phyloP scores from a whole-genome alignment of 1,139 yeast species.

The Yamadazyma trypodendri region DNA sequence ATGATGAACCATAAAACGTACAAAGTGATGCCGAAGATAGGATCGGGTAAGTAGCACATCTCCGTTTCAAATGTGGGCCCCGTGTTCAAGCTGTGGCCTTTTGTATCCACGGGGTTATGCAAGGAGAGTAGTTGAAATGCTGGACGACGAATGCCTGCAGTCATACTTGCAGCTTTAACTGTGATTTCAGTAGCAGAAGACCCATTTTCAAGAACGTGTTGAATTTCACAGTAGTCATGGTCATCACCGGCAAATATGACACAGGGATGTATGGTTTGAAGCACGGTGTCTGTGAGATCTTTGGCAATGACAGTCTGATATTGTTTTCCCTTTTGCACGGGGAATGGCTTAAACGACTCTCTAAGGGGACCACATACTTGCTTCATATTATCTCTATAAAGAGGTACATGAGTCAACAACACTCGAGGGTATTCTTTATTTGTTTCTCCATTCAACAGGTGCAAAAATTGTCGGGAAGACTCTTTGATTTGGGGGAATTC shows the following conservation, averaged over 20 bases:
- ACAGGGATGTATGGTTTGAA: slow-evolving; percentile 59
- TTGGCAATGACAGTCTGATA: slow-evolving; percentile 55
- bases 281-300: slow-evolving; percentile 54
- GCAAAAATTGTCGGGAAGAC: slow-evolving; percentile 28
- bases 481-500: slow-evolving; percentile 24
- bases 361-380: slow-evolving; percentile 46
- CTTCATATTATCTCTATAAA: slow-evolving; percentile 34
- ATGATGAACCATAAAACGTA: slow-evolving; percentile 12
- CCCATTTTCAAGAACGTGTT: slow-evolving; percentile 32
- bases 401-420: slow-evolving; percentile 57
- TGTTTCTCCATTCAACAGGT: slow-evolving; percentile 19
- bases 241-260: slow-evolving; percentile 90
- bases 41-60: slow-evolving; percentile 72
- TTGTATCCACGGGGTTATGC: slow-evolving; percentile 41
- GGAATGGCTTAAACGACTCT: slow-evolving; percentile 57
- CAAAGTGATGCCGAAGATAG: slow-evolving; percentile 35
- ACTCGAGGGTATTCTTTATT: slow-evolving; percentile 55
- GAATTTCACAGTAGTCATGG: slow-evolving; percentile 88
- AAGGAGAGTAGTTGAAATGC: slow-evolving; percentile 82
- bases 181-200: slow-evolving; percentile 68
- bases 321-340: slow-evolving; percentile 65
- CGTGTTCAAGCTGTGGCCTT: slow-evolving; percentile 4
- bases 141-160: slow-evolving; percentile 82
- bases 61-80: slow-evolving; percentile 38
- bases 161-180: slow-evolving; percentile 88